Conservation (phyloP, 1,284 basidiomycete genomes). For the Fomitopsis schrenkii region DNA sequence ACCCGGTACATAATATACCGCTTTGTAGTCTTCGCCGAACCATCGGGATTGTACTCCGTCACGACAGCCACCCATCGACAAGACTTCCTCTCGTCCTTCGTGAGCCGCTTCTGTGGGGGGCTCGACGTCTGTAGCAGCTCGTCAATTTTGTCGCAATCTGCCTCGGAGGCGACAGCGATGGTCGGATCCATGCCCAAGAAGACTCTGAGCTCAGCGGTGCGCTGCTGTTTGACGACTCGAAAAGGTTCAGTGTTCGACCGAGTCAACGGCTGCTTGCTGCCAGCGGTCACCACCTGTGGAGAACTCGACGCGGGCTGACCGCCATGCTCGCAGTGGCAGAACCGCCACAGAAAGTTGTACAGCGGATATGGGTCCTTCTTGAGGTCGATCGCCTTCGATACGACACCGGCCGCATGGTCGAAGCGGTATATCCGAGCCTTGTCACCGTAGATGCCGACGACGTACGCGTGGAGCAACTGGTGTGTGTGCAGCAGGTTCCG, state of each 20-base stretch:
- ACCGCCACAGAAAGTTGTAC: too few relatives aligned
- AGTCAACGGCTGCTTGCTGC: too few relatives aligned
- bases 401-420: conserved; percentile 4
- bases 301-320: too few relatives aligned
- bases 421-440: conserved; percentile 7
- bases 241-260: too few relatives aligned
- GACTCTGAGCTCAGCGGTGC: not conserved
- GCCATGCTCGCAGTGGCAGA: not conserved
- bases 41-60: not conserved
- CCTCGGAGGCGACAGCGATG: not conserved
- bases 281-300: not conserved
- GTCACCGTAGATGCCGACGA: conserved; percentile 10
- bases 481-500: conserved; percentile 8
- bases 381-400: not conserved
- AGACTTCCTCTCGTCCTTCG: not conserved
- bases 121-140: not conserved
- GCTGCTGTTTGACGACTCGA: not conserved
- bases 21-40: not conserved
- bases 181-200: not conserved
- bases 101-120: not conserved
- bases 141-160: not conserved
- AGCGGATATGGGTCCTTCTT: too few relatives aligned
- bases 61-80: not conserved
- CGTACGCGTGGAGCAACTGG: conserved; percentile 7
- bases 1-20: not conserved